Evolutionary conservation across 2,329 filamentous ascomycete species (phyloP).

Genomic region (Hymenoscyphus occultus): DNA sequence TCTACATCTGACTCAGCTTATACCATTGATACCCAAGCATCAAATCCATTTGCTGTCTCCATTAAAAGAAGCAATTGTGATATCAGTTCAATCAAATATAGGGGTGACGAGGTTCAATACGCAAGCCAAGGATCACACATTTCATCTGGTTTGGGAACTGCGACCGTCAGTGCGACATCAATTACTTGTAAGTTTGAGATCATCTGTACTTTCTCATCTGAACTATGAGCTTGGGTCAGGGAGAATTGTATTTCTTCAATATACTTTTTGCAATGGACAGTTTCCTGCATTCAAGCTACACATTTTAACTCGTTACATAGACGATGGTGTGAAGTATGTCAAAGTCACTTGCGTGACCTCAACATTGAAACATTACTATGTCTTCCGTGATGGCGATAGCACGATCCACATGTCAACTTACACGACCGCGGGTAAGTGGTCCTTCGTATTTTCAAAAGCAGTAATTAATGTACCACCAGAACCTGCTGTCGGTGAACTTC

Average conservation of each 20-base stretch:
- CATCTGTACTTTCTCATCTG: not conserved
- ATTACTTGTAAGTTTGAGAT: slow-evolving; percentile 15
- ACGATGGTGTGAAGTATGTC: slow-evolving; percentile 42
- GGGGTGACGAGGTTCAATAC: slow-evolving; percentile 57
- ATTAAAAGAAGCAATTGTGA: slow-evolving; percentile 56
- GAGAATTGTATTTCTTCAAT: not conserved
- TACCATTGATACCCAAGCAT: slow-evolving; percentile 47
- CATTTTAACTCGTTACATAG: slow-evolving; percentile 4
- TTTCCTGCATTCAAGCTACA: not conserved
- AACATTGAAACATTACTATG: slow-evolving; percentile 63
- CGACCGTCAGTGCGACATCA: slow-evolving; percentile 45
- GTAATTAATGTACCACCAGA: slow-evolving; percentile 32
- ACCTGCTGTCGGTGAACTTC: slow-evolving; percentile 56
- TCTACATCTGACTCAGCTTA: slow-evolving; percentile 42
- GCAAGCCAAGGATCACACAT: slow-evolving; percentile 52
- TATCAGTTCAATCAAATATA: slow-evolving; percentile 61
- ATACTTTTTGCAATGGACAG: too few relatives aligned
- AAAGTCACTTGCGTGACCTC: slow-evolving; percentile 59
- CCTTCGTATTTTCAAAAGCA: not conserved
- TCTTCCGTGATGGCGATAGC: slow-evolving; percentile 58
- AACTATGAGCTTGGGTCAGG: not conserved
- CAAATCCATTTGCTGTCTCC: slow-evolving; percentile 49
- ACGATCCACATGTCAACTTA: slow-evolving; percentile 57
- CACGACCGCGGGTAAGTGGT: slow-evolving; percentile 45
- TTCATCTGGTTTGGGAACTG: slow-evolving; percentile 55